Base-by-base conservation (phyloP, 2,329 filamentous ascomycete species). In the Magnaporthales sp. region DNA sequence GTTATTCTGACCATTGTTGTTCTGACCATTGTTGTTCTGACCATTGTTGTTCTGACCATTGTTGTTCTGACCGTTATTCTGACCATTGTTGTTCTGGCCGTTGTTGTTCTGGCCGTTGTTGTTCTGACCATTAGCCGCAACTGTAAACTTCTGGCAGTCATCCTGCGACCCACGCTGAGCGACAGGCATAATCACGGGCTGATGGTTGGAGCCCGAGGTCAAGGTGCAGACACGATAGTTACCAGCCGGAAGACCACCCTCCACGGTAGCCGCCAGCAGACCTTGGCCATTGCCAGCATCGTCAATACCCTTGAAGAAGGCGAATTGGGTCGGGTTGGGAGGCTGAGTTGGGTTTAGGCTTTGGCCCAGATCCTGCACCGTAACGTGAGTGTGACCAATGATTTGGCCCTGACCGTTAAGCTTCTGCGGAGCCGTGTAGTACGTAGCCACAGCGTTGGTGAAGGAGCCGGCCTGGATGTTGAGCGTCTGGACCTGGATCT, bases 321-420 rank as follows among this genome's bases (percentile, higher is more conserved):
- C 75, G 61, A 75, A 87, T 71, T 80, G 74, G 11, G 74, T 77
- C 13, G 86, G 79, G 69, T 87, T 80, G 10, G 84, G 79, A 19
- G 85, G 80, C 8, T 74, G 70, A 2, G 70, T 75, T 1, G 85
- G 84, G 73, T 81, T 85, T 68, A 83, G 71, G 58, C 74, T 76
- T 70, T 76, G 74, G 38, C 85, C 85, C 46, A 84, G 77, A 68
- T 84, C 80, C 74, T 88, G 86, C 27, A 87, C 77, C 29, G 82
- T 85, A 67, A 88, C 77, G 74, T 88, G 86, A 3, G 83, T 84
- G 77, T 88, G 86, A 11, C 86, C 86, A 62, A 87, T 81, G 70
- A 87, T 78, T 51, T 79, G 74, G 60, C 85, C 85, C 27, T 74
- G 67, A 58, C 74, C 73, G 68, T 83, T 77, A 5, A 87, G 75